phyloP scores from a whole-genome alignment of 2,329 filamentous ascomycete genomes.

The Esteya vermicola region DNA sequence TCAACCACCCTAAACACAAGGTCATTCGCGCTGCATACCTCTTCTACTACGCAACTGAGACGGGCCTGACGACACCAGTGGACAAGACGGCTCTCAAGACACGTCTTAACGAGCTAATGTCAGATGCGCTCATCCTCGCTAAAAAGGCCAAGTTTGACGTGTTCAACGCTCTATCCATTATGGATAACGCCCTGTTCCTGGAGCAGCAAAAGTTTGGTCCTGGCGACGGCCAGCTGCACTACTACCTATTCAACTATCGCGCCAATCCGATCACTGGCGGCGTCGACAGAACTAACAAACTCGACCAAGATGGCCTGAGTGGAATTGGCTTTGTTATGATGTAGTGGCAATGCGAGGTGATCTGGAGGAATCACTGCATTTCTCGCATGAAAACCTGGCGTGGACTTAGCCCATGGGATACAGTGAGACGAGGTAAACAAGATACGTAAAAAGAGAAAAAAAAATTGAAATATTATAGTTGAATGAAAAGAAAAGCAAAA shows the following conservation, averaged over 20 bases:
- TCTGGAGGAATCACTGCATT: background rate
- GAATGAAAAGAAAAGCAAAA: background rate
- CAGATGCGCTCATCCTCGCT: constrained; percentile 76
- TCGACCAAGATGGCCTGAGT: constrained; percentile 66
- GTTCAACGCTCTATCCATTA: constrained; percentile 85
- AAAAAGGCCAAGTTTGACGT: constrained; percentile 83
- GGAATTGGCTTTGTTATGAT: constrained; percentile 80
- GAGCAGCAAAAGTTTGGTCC: constrained; percentile 88
- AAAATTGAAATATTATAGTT: background rate
- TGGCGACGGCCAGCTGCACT: constrained; percentile 89
- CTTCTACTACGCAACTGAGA: constrained; percentile 89
- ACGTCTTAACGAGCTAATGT: constrained; percentile 67
- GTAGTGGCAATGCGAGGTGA: background rate
- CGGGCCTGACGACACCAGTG: constrained; percentile 47
- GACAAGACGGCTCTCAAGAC: constrained; percentile 50
- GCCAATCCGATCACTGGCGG: constrained; percentile 75
- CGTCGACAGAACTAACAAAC: constrained; percentile 61
- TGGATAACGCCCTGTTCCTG: constrained; percentile 90
- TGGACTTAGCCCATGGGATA: too few species aligned
- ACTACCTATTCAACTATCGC: constrained; percentile 95
- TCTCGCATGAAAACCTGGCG: too few species aligned
- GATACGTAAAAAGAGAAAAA: background rate
- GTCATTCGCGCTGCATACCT: constrained; percentile 83
- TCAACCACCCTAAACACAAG: constrained; percentile 64
- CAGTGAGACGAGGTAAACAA: too few species aligned